Base-by-base conservation (phyloP, 371 early-diverging fungal genomes). In the Gilbertella persicaria region DNA sequence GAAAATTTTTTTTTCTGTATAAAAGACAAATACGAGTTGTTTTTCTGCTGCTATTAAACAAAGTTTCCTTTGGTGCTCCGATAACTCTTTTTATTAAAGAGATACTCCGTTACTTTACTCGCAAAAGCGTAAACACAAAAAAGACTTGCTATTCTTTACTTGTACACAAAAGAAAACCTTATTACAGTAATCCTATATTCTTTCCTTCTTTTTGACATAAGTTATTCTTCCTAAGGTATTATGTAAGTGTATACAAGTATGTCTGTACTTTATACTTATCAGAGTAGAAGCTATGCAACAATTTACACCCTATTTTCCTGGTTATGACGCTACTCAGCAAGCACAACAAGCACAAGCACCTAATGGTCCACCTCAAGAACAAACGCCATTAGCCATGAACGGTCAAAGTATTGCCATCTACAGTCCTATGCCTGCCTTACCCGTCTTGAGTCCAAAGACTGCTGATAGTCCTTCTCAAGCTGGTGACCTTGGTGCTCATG, bases 221-320 rank as follows among this genome's bases (percentile, higher is more conserved):
- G n/a, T n/a, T n/a, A n/a, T n/a, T n/a, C n/a, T n/a, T n/a, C n/a
- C n/a, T n/a, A n/a, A n/a, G n/a, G n/a, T n/a, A n/a, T n/a, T n/a
- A n/a, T n/a, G n/a, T n/a, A n/a, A n/a, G n/a, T n/a, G n/a, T n/a
- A n/a, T n/a, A n/a, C n/a, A n/a, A n/a, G n/a, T n/a, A n/a, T n/a
- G n/a, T n/a, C n/a, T n/a, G n/a, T n/a, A n/a, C n/a, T n/a, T n/a
- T n/a, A n/a, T n/a, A n/a, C n/a, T n/a, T n/a, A n/a, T n/a, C n/a
- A n/a, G n/a, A n/a, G n/a, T n/a, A n/a, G n/a, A n/a, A n/a, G n/a
- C 29, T 41, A 58, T 74, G 74, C 74, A 74, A 45, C 65, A 64
- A 42, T 60, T 66, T 36, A 60, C 68, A 28, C 59, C 65, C 40
- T 71, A 67, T 33, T 67, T 65, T 39, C 38, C 62, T 50, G 63